Evolutionary conservation across 345 rosid species (phyloP).

Genomic region (Linum tenue): DNA sequence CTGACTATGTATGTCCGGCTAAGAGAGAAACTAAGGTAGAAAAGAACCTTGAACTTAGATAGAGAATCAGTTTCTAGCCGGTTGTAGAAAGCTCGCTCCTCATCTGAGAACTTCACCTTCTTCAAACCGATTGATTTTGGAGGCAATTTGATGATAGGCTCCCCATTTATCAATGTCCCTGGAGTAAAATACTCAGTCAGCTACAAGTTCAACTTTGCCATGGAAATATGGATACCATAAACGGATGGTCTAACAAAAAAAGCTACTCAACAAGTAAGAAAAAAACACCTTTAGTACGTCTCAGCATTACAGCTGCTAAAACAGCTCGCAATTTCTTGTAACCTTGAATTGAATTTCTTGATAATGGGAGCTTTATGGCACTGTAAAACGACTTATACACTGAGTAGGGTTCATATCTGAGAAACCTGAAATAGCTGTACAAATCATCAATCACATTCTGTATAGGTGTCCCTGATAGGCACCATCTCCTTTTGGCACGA

Average conservation of each 20-base stretch:
- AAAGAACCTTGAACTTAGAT: slow-evolving; percentile 69
- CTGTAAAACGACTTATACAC: slow-evolving; percentile 50
- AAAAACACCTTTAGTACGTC: slow-evolving; percentile 89
- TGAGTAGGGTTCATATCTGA: slow-evolving; percentile 77
- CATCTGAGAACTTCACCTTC: slow-evolving; percentile 64
- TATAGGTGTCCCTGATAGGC: slow-evolving; percentile 97
- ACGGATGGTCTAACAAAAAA: background rate
- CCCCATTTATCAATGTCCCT: slow-evolving; percentile 79
- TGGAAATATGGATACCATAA: too few species aligned
- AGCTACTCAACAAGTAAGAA: background rate
- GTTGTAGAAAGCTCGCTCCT: slow-evolving; percentile 78
- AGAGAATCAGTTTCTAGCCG: slow-evolving; percentile 77
- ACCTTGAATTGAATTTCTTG: slow-evolving; percentile 59
- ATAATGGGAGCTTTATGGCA: slow-evolving; percentile 60
- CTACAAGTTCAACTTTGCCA: background rate
- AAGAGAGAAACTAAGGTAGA: slow-evolving; percentile 2
- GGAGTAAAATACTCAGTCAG: slow-evolving; percentile 17
- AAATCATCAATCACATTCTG: slow-evolving; percentile 88
- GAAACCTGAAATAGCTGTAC: slow-evolving; percentile 94
- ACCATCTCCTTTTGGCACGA: slow-evolving; percentile 93
- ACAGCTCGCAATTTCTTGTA: slow-evolving; percentile 93
- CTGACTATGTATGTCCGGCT: background rate
- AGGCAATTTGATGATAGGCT: slow-evolving; percentile 80
- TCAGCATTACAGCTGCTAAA: slow-evolving; percentile 79
- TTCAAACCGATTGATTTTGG: slow-evolving; percentile 55